These are phyloP conservation scores for Tylopilus subfusipes DNA, from an alignment of 768 basidiomycete species.

Conservation along the genomic window DNA sequence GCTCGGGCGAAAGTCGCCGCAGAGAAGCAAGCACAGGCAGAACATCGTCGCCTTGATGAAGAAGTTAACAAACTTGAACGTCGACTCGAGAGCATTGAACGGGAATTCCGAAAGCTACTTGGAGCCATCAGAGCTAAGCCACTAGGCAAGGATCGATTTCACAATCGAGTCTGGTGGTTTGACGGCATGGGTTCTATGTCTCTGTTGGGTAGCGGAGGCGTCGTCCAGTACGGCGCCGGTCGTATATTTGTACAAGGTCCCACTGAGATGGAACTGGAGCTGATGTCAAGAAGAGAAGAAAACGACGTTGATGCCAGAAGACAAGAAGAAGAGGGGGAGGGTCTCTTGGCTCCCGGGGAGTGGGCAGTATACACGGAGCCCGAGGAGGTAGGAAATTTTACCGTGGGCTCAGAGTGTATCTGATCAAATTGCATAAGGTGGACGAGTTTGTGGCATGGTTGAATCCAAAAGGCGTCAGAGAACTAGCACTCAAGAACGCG, in stretches of 20 bases:
- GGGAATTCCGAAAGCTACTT: constrained; percentile 88
- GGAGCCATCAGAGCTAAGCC: constrained; percentile 85
- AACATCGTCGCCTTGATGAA: constrained; percentile 81
- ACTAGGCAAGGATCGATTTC: constrained; percentile 88
- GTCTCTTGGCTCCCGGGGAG: constrained; percentile 67
- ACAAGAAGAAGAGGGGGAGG: constrained; percentile 78
- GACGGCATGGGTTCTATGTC: constrained; percentile 90
- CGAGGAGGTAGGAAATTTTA: constrained; percentile 64
- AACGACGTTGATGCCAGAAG: constrained; percentile 54
- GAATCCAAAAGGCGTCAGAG: constrained; percentile 87
- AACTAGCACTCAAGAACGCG: constrained; percentile 71
- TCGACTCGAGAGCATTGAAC: constrained; percentile 81
- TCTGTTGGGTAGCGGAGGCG: constrained; percentile 73
- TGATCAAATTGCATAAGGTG: constrained; percentile 46
- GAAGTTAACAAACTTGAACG: constrained; percentile 82
- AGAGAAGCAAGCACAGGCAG: constrained; percentile 76
- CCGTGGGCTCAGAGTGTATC: not conserved
- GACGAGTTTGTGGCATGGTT: constrained; percentile 86
- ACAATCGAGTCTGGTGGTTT: constrained; percentile 98
- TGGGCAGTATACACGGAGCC: constrained; percentile 90
- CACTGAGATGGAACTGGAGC: constrained; percentile 72
- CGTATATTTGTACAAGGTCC: constrained; percentile 92
- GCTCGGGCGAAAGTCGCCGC: constrained; percentile 76
- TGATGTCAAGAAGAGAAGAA: constrained; percentile 58
- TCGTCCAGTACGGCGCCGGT: constrained; percentile 83